Base-by-base conservation (phyloP, 2,329 filamentous ascomycete species). In the Exserohilum turcica region DNA sequence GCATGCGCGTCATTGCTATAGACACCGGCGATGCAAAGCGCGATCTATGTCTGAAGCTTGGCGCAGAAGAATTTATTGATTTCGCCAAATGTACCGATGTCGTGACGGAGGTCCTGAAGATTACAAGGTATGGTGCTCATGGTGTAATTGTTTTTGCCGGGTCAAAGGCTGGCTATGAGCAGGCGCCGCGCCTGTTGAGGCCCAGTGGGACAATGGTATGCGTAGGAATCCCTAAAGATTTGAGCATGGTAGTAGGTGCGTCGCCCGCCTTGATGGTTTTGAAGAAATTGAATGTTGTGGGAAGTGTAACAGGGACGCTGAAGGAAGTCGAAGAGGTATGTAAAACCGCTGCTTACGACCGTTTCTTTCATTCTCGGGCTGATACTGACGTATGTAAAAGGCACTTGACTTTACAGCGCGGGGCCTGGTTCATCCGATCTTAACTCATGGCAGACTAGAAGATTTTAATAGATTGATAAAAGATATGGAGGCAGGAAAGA, bases 71-170 rank as follows among this genome's bases (percentile, higher is more conserved):
- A 1, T 85, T 83, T 65, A 72, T 85, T n/a, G 82, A 84, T 65
- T 84, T 83, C 67, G 67, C 59, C 1, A 77, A 60, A 9, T 85
- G 84, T 73, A 84, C 86, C 72, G 87, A 96, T 75, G 77, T 96
- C 13, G 43, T 55, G 7, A 59, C 60, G 8, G 77, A 77, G 31
- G 77, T 83, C 2, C 74, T 79, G 48, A 70, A 79, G 44, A 68
- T 79, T 13, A 75, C 79, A 4, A 63, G 54, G 2, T 68, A 90
- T 13, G 92, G 92, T 44, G 91, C 92, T 7, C 88, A 95, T 66
- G 92, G 90, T 29, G 91, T 92, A 52, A 80, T 96, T 57, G 82
- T 96, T 24, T 85, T 96, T 56, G 91, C 92, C 54, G 72, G 73
- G 45, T 70, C 73, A 7, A 74, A 67, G 49, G 66, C 73, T 39